Conservation (phyloP, 192 early-diverging fungal species). For the Chytriomyces sp. region DNA sequence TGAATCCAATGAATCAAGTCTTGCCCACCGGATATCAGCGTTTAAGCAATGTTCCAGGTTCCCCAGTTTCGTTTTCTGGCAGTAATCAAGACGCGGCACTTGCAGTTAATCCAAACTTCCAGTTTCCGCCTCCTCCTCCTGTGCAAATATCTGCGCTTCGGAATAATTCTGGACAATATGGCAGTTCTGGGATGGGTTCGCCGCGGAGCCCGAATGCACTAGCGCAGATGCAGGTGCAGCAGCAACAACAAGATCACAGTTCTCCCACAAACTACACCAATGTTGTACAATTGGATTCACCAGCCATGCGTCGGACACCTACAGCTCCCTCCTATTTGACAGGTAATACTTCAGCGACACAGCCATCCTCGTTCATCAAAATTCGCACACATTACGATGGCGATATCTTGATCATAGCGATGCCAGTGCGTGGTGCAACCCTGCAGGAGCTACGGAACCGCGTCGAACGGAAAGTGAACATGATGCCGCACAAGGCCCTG, state of each 20-base stretch:
- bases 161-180: no score
- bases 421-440: conserved; percentile 68
- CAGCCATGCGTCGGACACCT: no score
- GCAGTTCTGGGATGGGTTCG: no score
- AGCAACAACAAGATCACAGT: background rate
- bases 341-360: background rate
- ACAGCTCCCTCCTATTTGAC: no score
- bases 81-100: background rate
- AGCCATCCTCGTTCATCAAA: conserved; percentile 53
- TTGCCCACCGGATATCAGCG: background rate
- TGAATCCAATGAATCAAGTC: background rate
- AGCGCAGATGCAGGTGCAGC: background rate
- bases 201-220: background rate
- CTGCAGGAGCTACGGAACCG: conserved; percentile 77
- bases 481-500: conserved; percentile 39
- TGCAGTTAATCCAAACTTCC: background rate
- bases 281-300: background rate
- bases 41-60: no score
- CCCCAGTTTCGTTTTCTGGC: background rate
- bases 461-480: conserved; percentile 84
- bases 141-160: no score
- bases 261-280: background rate
- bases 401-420: conserved; percentile 87
- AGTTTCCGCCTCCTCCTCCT: background rate
- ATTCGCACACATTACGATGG: conserved; percentile 87